These are phyloP conservation scores for Coccomyxa sp. DNA, from an alignment of 139 green algal species.

Conservation along the genomic window DNA sequence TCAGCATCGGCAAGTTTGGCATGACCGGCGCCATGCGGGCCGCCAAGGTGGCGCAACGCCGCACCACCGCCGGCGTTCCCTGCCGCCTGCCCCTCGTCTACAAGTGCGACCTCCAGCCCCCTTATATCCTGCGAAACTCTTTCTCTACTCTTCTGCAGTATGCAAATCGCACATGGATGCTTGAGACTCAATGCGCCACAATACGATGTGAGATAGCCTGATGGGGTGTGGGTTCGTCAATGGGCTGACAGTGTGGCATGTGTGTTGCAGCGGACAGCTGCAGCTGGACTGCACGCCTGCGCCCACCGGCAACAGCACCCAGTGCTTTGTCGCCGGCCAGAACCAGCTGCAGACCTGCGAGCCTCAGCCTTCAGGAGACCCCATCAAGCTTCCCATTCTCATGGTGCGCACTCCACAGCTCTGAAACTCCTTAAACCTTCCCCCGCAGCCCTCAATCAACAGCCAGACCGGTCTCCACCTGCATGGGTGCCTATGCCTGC, in stretches of 20 bases:
- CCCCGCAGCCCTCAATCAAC: background rate
- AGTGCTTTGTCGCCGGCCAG: background rate
- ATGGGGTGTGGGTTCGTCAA: no score
- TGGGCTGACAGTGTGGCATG: background rate
- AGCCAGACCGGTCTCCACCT: background rate
- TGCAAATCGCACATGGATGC: no score
- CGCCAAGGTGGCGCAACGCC: background rate
- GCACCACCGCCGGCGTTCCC: background rate
- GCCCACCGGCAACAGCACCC: background rate
- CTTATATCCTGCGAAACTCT: no score
- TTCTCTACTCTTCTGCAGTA: no score
- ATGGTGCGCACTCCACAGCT: background rate
- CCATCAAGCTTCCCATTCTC: background rate
- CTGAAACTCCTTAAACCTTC: background rate
- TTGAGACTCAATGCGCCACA: no score
- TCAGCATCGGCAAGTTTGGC: background rate
- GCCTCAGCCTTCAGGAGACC: background rate
- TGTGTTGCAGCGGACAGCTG: background rate
- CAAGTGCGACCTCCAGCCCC: background rate
- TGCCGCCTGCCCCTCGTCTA: conserved; percentile 3
- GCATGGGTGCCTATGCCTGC: background rate
- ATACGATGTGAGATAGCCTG: no score
- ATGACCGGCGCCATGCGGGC: conserved; percentile 1
- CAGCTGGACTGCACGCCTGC: background rate
- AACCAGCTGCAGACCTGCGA: background rate